Evolutionary conservation across 352 stramenopile genomes (phyloP).

Genomic region (Pythium rhizo-oryzae): DNA sequence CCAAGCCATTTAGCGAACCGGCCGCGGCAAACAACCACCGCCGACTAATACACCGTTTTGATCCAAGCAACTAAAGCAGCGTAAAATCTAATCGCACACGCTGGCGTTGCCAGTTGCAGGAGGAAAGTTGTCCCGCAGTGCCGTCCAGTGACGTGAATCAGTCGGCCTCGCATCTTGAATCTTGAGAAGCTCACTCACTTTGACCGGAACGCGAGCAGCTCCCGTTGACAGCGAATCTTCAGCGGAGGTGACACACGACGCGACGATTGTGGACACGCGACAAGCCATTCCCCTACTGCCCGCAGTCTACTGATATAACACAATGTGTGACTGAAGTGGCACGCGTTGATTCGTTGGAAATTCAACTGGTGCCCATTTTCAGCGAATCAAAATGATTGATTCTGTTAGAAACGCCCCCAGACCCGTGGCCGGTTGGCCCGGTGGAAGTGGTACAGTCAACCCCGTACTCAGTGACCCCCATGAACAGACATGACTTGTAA

Average conservation of each 20-base stretch:
- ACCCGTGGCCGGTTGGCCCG: not conserved
- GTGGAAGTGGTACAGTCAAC: not conserved
- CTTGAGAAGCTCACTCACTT: constrained; percentile 5
- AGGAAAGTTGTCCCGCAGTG: not conserved
- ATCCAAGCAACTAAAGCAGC: not conserved
- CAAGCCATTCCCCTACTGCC: not conserved
- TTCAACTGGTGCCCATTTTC: not conserved
- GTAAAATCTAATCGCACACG: not conserved
- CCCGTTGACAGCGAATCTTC: constrained; percentile 18
- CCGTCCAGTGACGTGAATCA: not conserved
- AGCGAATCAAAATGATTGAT: constrained; percentile 3
- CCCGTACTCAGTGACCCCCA: too few relatives aligned
- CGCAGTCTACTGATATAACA: constrained; percentile 17
- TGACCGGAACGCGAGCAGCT: not conserved
- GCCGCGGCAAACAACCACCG: too few relatives aligned
- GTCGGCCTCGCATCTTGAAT: constrained; percentile 11
- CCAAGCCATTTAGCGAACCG: not conserved
- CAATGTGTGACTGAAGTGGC: constrained; percentile 11
- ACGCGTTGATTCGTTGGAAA: constrained; percentile 24
- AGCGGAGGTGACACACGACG: constrained; percentile 18
- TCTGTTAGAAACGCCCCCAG: constrained; percentile 15
- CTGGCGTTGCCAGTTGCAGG: too few relatives aligned
- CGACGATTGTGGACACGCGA: constrained; percentile 8
- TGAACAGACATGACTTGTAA: too few relatives aligned
- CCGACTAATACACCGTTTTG: not conserved